Percentiles rank a stretch among this genome's conserved stretches.
phyloP scores from a whole-genome alignment of 1,284 basidiomycete species.

The Moniliella sp. region DNA sequence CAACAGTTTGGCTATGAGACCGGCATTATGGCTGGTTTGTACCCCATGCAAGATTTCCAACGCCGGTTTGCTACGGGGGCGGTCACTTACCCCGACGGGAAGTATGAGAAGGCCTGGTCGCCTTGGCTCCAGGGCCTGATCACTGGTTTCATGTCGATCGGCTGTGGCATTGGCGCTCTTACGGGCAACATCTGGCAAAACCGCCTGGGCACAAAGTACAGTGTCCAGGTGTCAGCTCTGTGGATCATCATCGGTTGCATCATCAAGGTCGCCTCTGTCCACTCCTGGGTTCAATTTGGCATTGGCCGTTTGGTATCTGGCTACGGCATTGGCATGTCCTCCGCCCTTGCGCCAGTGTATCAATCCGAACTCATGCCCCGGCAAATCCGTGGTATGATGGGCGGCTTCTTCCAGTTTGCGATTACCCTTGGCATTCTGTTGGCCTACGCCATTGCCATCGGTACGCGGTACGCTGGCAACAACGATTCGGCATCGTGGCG shows the following conservation, averaged over 20 bases:
- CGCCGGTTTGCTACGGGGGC: slow-evolving; percentile 43
- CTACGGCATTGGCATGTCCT: slow-evolving; percentile 35
- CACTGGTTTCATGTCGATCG: slow-evolving; percentile 43
- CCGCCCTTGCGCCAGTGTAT: slow-evolving; percentile 53
- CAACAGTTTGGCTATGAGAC: too few relatives aligned
- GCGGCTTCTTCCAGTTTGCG: slow-evolving; percentile 43
- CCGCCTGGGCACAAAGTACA: slow-evolving; percentile 46
- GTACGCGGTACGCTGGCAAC: too few relatives aligned
- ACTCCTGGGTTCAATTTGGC: slow-evolving; percentile 34
- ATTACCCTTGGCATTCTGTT: slow-evolving; percentile 57
- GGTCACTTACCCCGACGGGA: too few relatives aligned
- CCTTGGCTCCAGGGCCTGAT: slow-evolving; percentile 41
- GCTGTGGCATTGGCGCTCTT: slow-evolving; percentile 30
- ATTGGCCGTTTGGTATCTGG: slow-evolving; percentile 50
- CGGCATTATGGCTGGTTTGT: slow-evolving; percentile 55
- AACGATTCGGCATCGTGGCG: slow-evolving; percentile 48
- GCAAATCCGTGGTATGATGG: slow-evolving; percentile 54
- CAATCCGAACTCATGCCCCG: slow-evolving; percentile 56
- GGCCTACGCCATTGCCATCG: slow-evolving; percentile 40
- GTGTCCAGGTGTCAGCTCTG: too few relatives aligned
- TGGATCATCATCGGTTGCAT: slow-evolving; percentile 46
- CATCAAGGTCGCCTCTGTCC: slow-evolving; percentile 36
- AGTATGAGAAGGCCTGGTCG: slow-evolving; percentile 36
- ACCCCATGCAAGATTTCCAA: slow-evolving; percentile 53
- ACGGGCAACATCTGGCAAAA: slow-evolving; percentile 40